phyloP scores from a whole-genome alignment of 1,139 yeast species.

The Saccharomyces hybrid region DNA sequence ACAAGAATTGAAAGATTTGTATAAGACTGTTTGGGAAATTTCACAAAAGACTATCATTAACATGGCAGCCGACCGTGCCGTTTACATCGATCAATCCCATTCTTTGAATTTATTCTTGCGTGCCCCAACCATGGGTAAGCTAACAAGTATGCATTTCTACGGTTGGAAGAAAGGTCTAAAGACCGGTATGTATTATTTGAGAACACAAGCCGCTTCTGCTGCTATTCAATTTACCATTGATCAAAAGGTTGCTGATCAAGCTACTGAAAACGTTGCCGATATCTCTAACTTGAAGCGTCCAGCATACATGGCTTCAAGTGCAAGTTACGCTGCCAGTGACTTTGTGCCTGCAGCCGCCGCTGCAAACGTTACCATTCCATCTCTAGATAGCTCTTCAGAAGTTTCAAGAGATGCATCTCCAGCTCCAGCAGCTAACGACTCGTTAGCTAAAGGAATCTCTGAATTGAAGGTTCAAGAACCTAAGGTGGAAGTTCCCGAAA shows the following conservation, averaged over 20 bases:
- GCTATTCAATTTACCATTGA: conserved; percentile 80
- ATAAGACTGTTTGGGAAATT: conserved; percentile 96
- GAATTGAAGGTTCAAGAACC: conserved; percentile 25
- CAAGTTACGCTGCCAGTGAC: conserved; percentile 31
- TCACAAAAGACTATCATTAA: conserved; percentile 82
- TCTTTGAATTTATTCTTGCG: conserved; percentile 74
- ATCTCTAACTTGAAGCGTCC: conserved; percentile 49
- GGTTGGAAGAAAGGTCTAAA: conserved; percentile 97
- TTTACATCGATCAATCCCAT: conserved; percentile 91
- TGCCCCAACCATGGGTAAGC: conserved; percentile 81
- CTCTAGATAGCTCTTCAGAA: conserved; percentile 21
- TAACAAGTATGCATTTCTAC: conserved; percentile 93
- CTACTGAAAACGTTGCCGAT: conserved; percentile 44
- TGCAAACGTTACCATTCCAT: conserved; percentile 4
- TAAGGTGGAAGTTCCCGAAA: conserved; percentile 15
- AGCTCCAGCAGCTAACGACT: conserved; percentile 26
- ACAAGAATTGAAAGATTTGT: conserved; percentile 60
- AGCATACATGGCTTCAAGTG: conserved; percentile 37
- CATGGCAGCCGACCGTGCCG: conserved; percentile 91
- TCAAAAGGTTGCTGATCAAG: conserved; percentile 42
- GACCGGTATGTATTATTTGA: conserved; percentile 94
- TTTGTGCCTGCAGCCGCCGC: conserved; percentile 14
- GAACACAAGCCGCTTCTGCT: conserved; percentile 89
- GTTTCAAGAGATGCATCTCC: conserved; percentile 21
- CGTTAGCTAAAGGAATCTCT: conserved; percentile 22